Conservation (phyloP, 2,329 filamentous ascomycete species). For the Dactylellina haptotyla region DNA sequence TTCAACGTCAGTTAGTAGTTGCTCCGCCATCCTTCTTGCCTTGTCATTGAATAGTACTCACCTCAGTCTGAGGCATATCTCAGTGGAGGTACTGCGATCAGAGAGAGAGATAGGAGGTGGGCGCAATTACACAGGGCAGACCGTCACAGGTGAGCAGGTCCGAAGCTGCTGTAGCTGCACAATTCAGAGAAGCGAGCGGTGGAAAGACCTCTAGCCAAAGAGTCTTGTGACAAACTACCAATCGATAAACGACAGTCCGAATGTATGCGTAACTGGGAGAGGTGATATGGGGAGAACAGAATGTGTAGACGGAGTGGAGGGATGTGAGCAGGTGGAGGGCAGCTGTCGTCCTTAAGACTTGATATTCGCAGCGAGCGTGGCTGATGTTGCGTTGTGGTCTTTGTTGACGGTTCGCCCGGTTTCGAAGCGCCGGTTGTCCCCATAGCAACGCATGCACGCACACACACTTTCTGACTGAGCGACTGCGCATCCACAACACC, state of each 20-base stretch:
- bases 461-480: background rate
- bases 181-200: background rate
- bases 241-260: conserved; percentile 16
- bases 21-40: too few relatives aligned
- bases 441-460: conserved; percentile 33
- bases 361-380: conserved; percentile 13
- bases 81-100: background rate
- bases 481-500: background rate
- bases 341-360: conserved; percentile 22
- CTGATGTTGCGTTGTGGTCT: conserved; percentile 12
- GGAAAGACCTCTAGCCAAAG: conserved; percentile 42
- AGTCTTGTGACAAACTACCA: background rate
- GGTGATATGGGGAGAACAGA: background rate
- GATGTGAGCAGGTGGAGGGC: conserved; percentile 29
- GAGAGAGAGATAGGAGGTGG: background rate
- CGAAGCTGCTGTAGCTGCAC: too few relatives aligned
- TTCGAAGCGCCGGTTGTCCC: conserved; percentile 52
- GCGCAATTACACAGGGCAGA: background rate
- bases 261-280: background rate
- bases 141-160: too few relatives aligned
- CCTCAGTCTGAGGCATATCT: conserved; percentile 35
- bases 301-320: conserved; percentile 48
- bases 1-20: conserved; percentile 59
- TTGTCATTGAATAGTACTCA: conserved; percentile 24
- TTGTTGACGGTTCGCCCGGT: conserved; percentile 36